A percentile compares a stretch with the other conserved stretches of the same genome.
These are phyloP conservation scores for Erysimum cheiri DNA, from an alignment of 441 rosid genomes.

Conservation along the genomic window DNA sequence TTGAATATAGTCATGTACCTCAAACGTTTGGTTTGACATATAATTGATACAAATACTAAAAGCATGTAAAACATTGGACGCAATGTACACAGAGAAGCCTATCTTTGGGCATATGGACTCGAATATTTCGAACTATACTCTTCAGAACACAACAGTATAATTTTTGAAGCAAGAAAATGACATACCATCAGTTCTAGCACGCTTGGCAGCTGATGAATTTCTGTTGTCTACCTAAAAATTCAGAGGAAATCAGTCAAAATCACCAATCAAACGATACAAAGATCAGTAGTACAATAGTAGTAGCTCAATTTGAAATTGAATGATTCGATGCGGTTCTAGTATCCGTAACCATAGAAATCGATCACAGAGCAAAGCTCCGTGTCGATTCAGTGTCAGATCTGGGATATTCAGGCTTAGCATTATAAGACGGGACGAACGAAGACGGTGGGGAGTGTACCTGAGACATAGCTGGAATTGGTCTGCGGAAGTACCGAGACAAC, in stretches of 20 bases:
- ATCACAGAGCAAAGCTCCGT: conserved; percentile 12
- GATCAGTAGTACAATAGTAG: conserved; percentile 8
- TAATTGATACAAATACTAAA: background rate
- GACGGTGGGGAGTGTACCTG: conserved; percentile 35
- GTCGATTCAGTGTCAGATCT: conserved; percentile 39
- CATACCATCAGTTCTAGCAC: conserved; percentile 97
- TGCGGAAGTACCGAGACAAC: background rate
- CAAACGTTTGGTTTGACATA: background rate
- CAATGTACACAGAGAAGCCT: background rate
- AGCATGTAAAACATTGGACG: background rate
- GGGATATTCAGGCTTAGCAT: background rate
- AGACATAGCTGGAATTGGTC: conserved; percentile 32
- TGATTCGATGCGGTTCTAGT: background rate
- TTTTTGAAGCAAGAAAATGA: conserved; percentile 1
- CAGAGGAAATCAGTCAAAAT: conserved; percentile 14
- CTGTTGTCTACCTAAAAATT: conserved; percentile 78
- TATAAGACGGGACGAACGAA: background rate
- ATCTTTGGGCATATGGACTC: background rate
- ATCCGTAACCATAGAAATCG: background rate
- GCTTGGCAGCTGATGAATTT: conserved; percentile 96
- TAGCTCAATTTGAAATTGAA: conserved; percentile 10
- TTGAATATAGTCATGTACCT: background rate
- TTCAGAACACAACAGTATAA: background rate
- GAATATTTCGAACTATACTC: conserved; percentile 1
- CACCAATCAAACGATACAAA: conserved; percentile 5